These are phyloP conservation scores for Leersia perrieri DNA, from an alignment of 176 grass and related monocot species.

Conservation along the genomic window DNA sequence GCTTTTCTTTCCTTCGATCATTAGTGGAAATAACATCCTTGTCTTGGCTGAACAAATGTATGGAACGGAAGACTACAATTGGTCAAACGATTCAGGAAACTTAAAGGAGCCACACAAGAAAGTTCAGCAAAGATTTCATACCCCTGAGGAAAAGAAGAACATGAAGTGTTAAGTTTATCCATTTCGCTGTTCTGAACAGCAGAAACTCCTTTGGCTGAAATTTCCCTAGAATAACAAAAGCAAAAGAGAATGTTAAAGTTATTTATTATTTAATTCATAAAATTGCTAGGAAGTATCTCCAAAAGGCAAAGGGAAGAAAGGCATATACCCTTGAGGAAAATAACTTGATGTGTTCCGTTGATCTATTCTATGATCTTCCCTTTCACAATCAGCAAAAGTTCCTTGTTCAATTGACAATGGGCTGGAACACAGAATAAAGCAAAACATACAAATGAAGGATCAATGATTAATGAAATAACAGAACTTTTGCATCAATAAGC, in stretches of 20 bases:
- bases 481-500: background rate
- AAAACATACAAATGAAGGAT: background rate
- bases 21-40: background rate
- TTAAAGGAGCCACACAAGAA: background rate
- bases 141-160: background rate
- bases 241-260: background rate
- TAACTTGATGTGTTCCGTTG: background rate
- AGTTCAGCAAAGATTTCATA: background rate
- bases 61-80: background rate
- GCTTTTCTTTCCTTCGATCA: background rate
- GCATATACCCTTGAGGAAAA: background rate
- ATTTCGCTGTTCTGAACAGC: background rate
- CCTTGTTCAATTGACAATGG: background rate
- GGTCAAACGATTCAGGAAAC: background rate
- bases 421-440: constrained; percentile 14
- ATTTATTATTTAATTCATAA: background rate
- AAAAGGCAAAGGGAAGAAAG: background rate
- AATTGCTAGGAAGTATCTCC: background rate
- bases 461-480: background rate
- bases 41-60: constrained; percentile 10
- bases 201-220: background rate
- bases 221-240: constrained; percentile 13
- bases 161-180: background rate
- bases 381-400: background rate
- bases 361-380: constrained; percentile 6